Conservation (phyloP, 352 stramenopile species). For the Phytophthora pinifolia region DNA sequence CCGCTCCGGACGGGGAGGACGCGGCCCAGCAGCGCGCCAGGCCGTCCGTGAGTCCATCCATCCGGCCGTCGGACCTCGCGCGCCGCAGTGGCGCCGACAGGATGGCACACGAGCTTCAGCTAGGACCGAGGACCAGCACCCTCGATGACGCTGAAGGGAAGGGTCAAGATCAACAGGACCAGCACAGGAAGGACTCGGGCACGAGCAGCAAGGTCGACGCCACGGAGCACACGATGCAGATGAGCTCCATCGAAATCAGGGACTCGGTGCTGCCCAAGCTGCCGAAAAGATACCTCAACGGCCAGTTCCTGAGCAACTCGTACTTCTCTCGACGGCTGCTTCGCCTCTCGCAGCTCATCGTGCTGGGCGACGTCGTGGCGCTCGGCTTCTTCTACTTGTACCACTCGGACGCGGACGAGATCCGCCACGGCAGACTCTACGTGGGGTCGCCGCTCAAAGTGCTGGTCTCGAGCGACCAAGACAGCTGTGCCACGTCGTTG, state of each 20-base stretch:
- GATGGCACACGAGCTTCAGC: slow-evolving; percentile 18
- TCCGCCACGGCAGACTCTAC: slow-evolving; percentile 40
- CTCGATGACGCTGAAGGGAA: slow-evolving; percentile 14
- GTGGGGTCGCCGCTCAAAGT: slow-evolving; percentile 43
- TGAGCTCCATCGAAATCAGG: slow-evolving; percentile 33
- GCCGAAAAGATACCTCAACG: slow-evolving; percentile 46
- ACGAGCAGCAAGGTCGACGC: slow-evolving; percentile 24
- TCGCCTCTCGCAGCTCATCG: slow-evolving; percentile 60
- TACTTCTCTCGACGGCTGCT: slow-evolving; percentile 76
- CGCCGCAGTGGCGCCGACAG: slow-evolving; percentile 17
- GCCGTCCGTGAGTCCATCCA: slow-evolving; percentile 1
- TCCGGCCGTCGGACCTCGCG: not conserved
- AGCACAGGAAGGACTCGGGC: slow-evolving; percentile 11
- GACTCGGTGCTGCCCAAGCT: slow-evolving; percentile 32
- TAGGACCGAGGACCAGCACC: slow-evolving; percentile 16
- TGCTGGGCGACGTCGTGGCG: slow-evolving; percentile 52
- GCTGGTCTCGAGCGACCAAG: slow-evolving; percentile 43
- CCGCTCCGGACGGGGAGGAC: slow-evolving; percentile 1
- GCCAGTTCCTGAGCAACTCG: slow-evolving; percentile 75
- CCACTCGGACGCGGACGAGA: slow-evolving; percentile 24
- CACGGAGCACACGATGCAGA: slow-evolving; percentile 34
- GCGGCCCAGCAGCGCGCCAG: not conserved
- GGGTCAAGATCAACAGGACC: slow-evolving; percentile 4
- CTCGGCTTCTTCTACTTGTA: slow-evolving; percentile 68
- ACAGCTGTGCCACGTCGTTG: slow-evolving; percentile 48